These are phyloP conservation scores for Priceomyces haplophilus DNA, from an alignment of 805 yeast species.

Conservation along the genomic window DNA sequence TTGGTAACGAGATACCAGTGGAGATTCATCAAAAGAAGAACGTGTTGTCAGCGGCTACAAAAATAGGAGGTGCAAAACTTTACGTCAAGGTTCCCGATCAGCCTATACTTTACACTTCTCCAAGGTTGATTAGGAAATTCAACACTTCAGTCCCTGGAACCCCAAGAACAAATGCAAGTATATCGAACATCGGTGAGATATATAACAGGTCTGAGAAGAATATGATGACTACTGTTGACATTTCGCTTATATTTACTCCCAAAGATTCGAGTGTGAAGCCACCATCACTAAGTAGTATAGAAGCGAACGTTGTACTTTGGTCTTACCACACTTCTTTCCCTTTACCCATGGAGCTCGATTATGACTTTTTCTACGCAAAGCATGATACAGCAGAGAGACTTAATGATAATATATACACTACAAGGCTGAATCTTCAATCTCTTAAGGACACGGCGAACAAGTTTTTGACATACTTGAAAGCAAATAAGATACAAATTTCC, in stretches of 20 bases:
- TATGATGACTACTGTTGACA: conserved; percentile 19
- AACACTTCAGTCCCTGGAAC: conserved; percentile 15
- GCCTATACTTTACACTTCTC: conserved; percentile 35
- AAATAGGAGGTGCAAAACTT: conserved; percentile 33
- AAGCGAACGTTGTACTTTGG: conserved; percentile 39
- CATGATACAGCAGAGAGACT: conserved; percentile 16
- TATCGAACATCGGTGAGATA: conserved; percentile 24
- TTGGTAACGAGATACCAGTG: conserved; percentile 21
- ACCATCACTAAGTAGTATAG: conserved; percentile 33
- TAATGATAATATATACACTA: conserved; percentile 27
- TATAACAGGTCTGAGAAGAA: conserved; percentile 28
- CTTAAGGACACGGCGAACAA: conserved; percentile 32
- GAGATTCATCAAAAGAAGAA: conserved; percentile 34
- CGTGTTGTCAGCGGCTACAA: conserved; percentile 29
- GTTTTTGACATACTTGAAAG: conserved; percentile 34
- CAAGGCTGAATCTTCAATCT: conserved; percentile 32
- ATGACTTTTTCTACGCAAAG: conserved; percentile 39
- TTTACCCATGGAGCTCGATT: conserved; percentile 35
- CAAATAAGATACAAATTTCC: conserved; percentile 30
- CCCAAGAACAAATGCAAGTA: conserved; percentile 7
- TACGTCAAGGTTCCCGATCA: conserved; percentile 33
- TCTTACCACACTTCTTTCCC: conserved; percentile 40
- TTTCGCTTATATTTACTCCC: conserved; percentile 28
- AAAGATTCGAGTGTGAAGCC: conserved; percentile 23
- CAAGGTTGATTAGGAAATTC: conserved; percentile 35